Evolutionary conservation across 345 rosid species (phyloP).

Genomic region (Arabidopsis thaliana): TAIR10.1 NC_003070.9:25875001-25875500

Average conservation of each 20-base stretch:
- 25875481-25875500: constrained; percentile 18
- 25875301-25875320: constrained; percentile 79
- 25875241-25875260: constrained; percentile 95
- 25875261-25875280: constrained; percentile 98
- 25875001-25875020: constrained; percentile 34
- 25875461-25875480: constrained; percentile 62
- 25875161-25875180: constrained; percentile 95
- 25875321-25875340: constrained; percentile 59
- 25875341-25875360: constrained; percentile 50
- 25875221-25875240: constrained; percentile 76
- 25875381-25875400: constrained; percentile 36
- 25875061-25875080: constrained; percentile 42
- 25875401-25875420: constrained; percentile 60
- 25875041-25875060: not conserved
- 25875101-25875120: constrained; percentile 86
- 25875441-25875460: constrained; percentile 62
- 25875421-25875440: constrained; percentile 61
- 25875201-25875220: constrained; percentile 84
- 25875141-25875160: constrained; percentile 99
- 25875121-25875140: constrained; percentile 96
- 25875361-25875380: constrained; percentile 42
- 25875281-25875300: constrained; percentile 97
- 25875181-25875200: constrained; percentile 75
- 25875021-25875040: not conserved
- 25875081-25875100: constrained; percentile 78